Evolutionary conservation across 176 grass and related monocot species (phyloP).

Genomic region (Oryza meridionalis): DNA sequence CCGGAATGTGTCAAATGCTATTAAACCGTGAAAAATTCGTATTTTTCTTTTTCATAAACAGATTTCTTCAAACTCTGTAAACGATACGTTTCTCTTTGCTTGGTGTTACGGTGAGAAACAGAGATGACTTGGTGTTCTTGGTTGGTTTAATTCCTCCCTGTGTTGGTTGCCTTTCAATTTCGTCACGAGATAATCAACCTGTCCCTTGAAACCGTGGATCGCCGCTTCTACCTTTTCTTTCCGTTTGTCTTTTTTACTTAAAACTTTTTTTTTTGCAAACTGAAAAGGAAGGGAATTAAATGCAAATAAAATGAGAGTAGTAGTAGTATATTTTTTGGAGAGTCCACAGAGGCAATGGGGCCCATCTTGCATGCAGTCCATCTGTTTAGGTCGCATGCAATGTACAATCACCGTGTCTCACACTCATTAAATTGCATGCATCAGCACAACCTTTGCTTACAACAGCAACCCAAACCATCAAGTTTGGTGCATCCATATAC

Average conservation of each 20-base stretch:
- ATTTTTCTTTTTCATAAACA: neutral
- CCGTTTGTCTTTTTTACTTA: conserved; percentile 41
- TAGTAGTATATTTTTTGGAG: conserved; percentile 31
- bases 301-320: conserved; percentile 31
- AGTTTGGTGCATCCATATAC: conserved; percentile 44
- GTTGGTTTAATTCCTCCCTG: neutral
- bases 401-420: conserved; percentile 48
- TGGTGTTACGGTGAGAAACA: neutral
- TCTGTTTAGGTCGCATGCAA: conserved; percentile 48
- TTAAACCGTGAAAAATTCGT: conserved; percentile 12
- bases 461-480: conserved; percentile 46
- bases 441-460: conserved; percentile 48
- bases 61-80: neutral
- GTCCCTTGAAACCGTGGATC: conserved; percentile 44
- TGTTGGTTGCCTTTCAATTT: conserved; percentile 21
- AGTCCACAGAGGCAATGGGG: conserved; percentile 29
- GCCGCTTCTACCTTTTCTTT: conserved; percentile 25
- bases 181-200: conserved; percentile 32
- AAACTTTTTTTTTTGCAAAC: conserved; percentile 45
- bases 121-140: neutral
- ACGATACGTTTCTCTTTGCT: neutral
- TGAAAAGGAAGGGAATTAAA: conserved; percentile 51
- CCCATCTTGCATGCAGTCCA: conserved; percentile 50
- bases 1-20: neutral
- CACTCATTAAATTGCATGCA: conserved; percentile 50